Base-by-base conservation (phyloP, 148 eudicot species). In the Dianthus caryophyllus region DNA sequence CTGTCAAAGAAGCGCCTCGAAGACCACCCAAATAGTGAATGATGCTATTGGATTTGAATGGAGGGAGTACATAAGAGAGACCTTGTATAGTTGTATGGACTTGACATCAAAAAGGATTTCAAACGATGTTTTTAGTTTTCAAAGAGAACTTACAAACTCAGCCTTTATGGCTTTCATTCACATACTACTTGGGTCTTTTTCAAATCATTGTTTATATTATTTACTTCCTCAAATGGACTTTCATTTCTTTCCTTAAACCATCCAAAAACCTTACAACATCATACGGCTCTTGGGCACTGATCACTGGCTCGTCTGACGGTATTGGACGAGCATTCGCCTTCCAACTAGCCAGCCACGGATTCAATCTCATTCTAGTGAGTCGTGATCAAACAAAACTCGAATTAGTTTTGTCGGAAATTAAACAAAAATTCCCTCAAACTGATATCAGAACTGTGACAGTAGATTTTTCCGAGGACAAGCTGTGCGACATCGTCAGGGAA, bases 231-330 rank as follows among this genome's bases (percentile, higher is more conserved):
- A 80, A 66, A 71, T 83, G 87, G 88, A 47, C 72, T 48, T 81
- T 20, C 76, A 59, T 71, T 22, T 30, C 68, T 16, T 76, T 86
- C 61, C 52, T 88, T 14, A 68, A 87, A 75, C 80, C 82, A 13
- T 71, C 88, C 12, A 84, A 83, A 66, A 72, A 80, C 43, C 85
- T 91, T 43, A 77, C 69, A 13, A 16, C 33, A 17, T 89, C 33
- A 17, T 89, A 90, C 41, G 96, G 92, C 5, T 76, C 87, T 0
- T 91, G 96, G 88, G 96, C 92, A 9, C 67, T 91, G 25, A 51
- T 88, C 65, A 91, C 97, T 0, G 97, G 97, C 53, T 73, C 96
- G 8, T 81, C 96, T 6, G 96, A 88, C 17, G 97, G 97, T 16
- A 86, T 91, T 4, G 97, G 97, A 5, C 83, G 76, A 54, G 88